Conservation (phyloP, 768 basidiomycete genomes). For the Calocybe cyanea region DNA sequence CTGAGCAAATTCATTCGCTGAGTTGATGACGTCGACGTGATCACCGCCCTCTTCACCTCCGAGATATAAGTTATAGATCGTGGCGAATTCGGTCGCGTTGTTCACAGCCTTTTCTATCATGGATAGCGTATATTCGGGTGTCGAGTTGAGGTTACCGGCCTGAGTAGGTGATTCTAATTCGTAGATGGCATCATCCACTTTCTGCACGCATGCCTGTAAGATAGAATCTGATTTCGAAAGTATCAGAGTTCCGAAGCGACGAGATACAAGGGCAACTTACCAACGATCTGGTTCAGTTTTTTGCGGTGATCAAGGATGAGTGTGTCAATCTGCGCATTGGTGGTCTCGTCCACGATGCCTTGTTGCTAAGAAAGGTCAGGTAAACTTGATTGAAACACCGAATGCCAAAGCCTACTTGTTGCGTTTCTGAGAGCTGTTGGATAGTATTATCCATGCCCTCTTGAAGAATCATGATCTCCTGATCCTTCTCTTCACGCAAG, state of each 20-base stretch:
- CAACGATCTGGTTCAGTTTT: slow-evolving; percentile 96
- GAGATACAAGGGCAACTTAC: slow-evolving; percentile 31
- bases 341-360: slow-evolving; percentile 82
- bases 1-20: slow-evolving; percentile 95
- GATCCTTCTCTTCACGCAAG: slow-evolving; percentile 91
- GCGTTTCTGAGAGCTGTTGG: slow-evolving; percentile 79
- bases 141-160: slow-evolving; percentile 94
- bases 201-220: slow-evolving; percentile 92
- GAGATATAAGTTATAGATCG: slow-evolving; percentile 88
- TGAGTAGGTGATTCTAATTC: slow-evolving; percentile 96
- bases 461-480: slow-evolving; percentile 93
- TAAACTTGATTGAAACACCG: not conserved
- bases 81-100: slow-evolving; percentile 95
- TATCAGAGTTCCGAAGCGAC: slow-evolving; percentile 11
- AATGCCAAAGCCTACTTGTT: slow-evolving; percentile 53
- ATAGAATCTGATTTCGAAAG: slow-evolving; percentile 73
- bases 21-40: slow-evolving; percentile 96
- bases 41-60: slow-evolving; percentile 86
- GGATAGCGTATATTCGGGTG: slow-evolving; percentile 95
- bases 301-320: slow-evolving; percentile 96
- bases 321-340: slow-evolving; percentile 95
- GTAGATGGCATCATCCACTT: slow-evolving; percentile 96
- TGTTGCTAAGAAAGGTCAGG: slow-evolving; percentile 55
- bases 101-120: slow-evolving; percentile 97
- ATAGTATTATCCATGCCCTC: slow-evolving; percentile 94